These are phyloP conservation scores for Kluyveromyces nonfermentans DNA, from an alignment of 805 yeast genomes.

Conservation along the genomic window DNA sequence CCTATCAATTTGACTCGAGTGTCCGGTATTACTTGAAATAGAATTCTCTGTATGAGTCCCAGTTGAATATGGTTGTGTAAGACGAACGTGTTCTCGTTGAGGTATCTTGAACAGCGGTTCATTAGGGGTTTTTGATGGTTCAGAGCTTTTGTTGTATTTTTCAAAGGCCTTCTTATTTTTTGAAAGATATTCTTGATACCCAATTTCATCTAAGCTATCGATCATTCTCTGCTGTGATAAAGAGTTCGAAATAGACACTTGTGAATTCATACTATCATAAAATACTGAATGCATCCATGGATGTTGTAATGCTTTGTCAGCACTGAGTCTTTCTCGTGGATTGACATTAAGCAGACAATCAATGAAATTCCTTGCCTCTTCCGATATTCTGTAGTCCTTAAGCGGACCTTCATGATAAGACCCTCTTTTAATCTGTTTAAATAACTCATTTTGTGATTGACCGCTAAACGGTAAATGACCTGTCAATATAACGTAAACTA, in stretches of 20 bases:
- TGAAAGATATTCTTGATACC: slow-evolving; percentile 13
- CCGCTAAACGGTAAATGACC: slow-evolving; percentile 95
- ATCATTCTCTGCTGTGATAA: slow-evolving; percentile 53
- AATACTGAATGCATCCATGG: slow-evolving; percentile 55
- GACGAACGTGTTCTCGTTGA: slow-evolving; percentile 14
- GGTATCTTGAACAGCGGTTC: slow-evolving; percentile 3
- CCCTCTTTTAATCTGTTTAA: slow-evolving; percentile 66
- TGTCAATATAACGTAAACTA: slow-evolving; percentile 83
- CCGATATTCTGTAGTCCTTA: slow-evolving; percentile 53
- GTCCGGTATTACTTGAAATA: background rate
- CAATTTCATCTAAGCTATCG: slow-evolving; percentile 29
- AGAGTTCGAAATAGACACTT: slow-evolving; percentile 58
- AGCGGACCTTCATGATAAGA: slow-evolving; percentile 72
- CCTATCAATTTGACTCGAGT: background rate
- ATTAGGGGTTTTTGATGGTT: background rate
- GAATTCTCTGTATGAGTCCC: slow-evolving; percentile 1
- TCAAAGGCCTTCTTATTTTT: background rate
- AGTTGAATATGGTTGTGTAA: slow-evolving; percentile 20
- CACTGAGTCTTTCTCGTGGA: slow-evolving; percentile 63
- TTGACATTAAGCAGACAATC: slow-evolving; percentile 64
- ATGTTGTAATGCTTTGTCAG: slow-evolving; percentile 65
- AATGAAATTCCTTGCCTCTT: slow-evolving; percentile 64
- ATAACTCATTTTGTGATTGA: slow-evolving; percentile 76
- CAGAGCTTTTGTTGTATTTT: background rate
- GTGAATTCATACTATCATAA: slow-evolving; percentile 16